phyloP scores from a whole-genome alignment of 495 filamentous ascomycete genomes.

The Penicillium diatomitis region DNA sequence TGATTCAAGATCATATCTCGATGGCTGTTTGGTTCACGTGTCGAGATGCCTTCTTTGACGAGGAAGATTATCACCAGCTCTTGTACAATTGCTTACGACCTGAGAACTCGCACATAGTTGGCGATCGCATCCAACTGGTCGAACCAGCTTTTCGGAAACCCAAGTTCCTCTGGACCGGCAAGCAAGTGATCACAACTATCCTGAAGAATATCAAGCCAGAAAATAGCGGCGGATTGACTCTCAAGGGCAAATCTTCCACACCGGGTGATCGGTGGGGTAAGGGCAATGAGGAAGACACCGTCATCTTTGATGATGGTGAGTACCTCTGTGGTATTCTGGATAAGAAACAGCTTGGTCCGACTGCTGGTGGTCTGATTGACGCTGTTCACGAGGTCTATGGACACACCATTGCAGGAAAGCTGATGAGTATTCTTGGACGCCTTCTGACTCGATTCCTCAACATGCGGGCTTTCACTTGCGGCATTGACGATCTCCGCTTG shows the following conservation, averaged over 20 bases:
- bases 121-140: conserved; percentile 63
- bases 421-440: conserved; percentile 81
- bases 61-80: conserved; percentile 84
- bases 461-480: conserved; percentile 92
- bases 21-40: conserved; percentile 87
- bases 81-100: conserved; percentile 83
- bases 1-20: conserved; percentile 98
- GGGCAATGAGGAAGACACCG: conserved; percentile 61
- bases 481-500: conserved; percentile 89
- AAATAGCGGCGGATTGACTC: conserved; percentile 65
- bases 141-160: conserved; percentile 79
- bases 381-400: conserved; percentile 91
- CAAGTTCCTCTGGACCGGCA: conserved; percentile 84
- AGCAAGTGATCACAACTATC: conserved; percentile 90
- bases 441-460: conserved; percentile 82
- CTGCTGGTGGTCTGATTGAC: conserved; percentile 80
- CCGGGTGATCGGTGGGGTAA: conserved; percentile 68
- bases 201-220: conserved; percentile 80
- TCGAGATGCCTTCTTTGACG: conserved; percentile 84
- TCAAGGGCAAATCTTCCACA: conserved; percentile 70
- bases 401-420: conserved; percentile 69
- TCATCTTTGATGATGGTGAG: conserved; percentile 80
- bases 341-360: conserved; percentile 89
- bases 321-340: conserved; percentile 87
- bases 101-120: conserved; percentile 72